Evolutionary conservation across 2,329 filamentous ascomycete genomes (phyloP).

Genomic region (Aspergillus aculeatus): DNA sequence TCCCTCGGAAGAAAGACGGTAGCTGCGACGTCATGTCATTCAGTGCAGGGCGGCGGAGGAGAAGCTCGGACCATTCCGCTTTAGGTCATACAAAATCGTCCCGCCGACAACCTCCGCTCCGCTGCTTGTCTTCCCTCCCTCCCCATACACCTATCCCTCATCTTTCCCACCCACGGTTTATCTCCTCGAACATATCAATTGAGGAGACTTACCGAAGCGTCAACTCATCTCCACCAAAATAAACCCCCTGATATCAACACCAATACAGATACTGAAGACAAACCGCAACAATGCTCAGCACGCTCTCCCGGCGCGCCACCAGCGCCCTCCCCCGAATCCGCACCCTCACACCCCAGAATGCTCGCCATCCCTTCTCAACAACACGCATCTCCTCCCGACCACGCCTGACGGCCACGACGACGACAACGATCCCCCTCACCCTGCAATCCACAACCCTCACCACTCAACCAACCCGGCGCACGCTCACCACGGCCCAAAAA

Average conservation of each 20-base stretch:
- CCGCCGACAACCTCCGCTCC: neutral
- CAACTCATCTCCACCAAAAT: neutral
- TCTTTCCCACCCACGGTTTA: too few relatives aligned
- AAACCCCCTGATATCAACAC: neutral
- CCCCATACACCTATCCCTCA: neutral
- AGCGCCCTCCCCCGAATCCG: conserved; percentile 5
- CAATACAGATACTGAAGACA: neutral
- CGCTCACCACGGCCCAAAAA: conserved; percentile 30
- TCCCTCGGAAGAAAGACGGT: neutral
- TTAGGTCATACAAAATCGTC: neutral
- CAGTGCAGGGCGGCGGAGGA: neutral
- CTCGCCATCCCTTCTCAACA: conserved; percentile 4
- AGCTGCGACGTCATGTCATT: neutral
- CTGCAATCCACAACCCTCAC: conserved; percentile 12
- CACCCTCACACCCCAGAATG: conserved; percentile 5
- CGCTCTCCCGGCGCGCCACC: conserved; percentile 13
- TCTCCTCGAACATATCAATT: neutral
- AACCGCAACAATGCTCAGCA: conserved; percentile 19
- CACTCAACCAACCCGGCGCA: conserved; percentile 19
- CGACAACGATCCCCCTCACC: conserved; percentile 17
- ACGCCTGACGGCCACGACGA: conserved; percentile 14
- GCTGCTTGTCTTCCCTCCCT: neutral
- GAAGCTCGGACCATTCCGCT: neutral
- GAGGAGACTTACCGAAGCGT: neutral
- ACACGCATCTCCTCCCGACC: neutral